Evolutionary conservation across 164 flowering plant species (phyloP).

Genomic region (Santalum album): DNA sequence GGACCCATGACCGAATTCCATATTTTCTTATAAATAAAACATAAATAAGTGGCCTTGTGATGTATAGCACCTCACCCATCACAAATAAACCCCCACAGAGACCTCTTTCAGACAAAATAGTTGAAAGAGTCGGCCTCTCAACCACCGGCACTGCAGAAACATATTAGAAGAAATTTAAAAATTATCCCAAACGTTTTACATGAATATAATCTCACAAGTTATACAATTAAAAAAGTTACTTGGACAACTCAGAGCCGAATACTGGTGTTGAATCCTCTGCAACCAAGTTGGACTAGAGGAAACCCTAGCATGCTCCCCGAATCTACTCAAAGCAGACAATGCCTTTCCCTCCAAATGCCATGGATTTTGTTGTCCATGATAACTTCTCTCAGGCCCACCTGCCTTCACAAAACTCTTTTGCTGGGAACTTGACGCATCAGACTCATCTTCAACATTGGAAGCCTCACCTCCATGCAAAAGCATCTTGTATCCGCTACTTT

Average conservation of each 20-base stretch:
- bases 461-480: slow-evolving; percentile 81
- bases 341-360: slow-evolving; percentile 71
- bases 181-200: background rate
- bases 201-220: background rate
- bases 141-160: slow-evolving; percentile 28
- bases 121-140: slow-evolving; percentile 49
- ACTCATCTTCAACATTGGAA: slow-evolving; percentile 29
- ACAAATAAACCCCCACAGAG: slow-evolving; percentile 59
- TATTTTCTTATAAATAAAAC: slow-evolving; percentile 75
- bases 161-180: background rate
- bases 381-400: slow-evolving; percentile 20
- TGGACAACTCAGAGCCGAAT: slow-evolving; percentile 29
- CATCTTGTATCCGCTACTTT: slow-evolving; percentile 82
- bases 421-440: slow-evolving; percentile 21
- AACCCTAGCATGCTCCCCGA: slow-evolving; percentile 77
- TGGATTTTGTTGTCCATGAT: slow-evolving; percentile 24
- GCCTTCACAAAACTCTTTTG: slow-evolving; percentile 14
- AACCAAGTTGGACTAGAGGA: slow-evolving; percentile 57
- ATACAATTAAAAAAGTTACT: slow-evolving; percentile 26
- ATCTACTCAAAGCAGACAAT: slow-evolving; percentile 61
- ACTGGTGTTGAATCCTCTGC: slow-evolving; percentile 42
- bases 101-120: slow-evolving; percentile 66
- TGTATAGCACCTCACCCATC: slow-evolving; percentile 55
- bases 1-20: slow-evolving; percentile 84
- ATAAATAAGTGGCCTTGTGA: slow-evolving; percentile 80